Evolutionary conservation across 2,329 filamentous ascomycete genomes (phyloP), one percentile per base, ranked within the genome.

Genomic region (Didymella exigua): DNA sequence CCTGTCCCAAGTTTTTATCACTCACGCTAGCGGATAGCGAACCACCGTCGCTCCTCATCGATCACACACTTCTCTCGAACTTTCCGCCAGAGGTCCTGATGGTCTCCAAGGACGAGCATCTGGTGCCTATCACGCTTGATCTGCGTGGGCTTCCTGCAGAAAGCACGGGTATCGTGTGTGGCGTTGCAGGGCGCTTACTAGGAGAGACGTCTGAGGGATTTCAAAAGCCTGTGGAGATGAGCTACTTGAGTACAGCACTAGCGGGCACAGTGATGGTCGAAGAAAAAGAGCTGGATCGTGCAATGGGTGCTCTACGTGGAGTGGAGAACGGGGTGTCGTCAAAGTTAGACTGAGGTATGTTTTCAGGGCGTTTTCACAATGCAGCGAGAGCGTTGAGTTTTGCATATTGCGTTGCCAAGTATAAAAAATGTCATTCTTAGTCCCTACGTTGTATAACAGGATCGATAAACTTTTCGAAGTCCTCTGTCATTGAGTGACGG

Each of bases 141-240:
- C 82, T 99, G 23, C 86, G 85, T 18, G 86, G 86, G 36, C 79
- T 98, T 34, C 90, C 93, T 0, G 82, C 93, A 36, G 91, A 96
- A 73, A 92, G 91, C 7, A 96, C 93, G 0, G 93, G 93, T 19
- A 97, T 99, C 54, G 91, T 99, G 3, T 97, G 93, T 64, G 93
- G 95, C 24, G 91, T 99, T 2, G 93, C 93, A 0, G 91, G 92
- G 23, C 84, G 87, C 49, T 80, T 98, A 24, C 89, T 92, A 0
- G 86, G 89, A 44, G 89, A 90, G 40, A 87, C 91, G 33, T 67
- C 64, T 4, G 65, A 65, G 66, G 73, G 62, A 38, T 19, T 72
- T 58, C 49, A 76, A 70, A 66, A 57, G 41, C 53, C 72, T 1
- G 85, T 91, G 0, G 92, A 97, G 72, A 87, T 98, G 76, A 93